Percentiles rank a stretch among this genome's conserved stretches.
phyloP scores from a whole-genome alignment of 2,329 filamentous ascomycete species.

The Chrysoporthe cubensis region DNA sequence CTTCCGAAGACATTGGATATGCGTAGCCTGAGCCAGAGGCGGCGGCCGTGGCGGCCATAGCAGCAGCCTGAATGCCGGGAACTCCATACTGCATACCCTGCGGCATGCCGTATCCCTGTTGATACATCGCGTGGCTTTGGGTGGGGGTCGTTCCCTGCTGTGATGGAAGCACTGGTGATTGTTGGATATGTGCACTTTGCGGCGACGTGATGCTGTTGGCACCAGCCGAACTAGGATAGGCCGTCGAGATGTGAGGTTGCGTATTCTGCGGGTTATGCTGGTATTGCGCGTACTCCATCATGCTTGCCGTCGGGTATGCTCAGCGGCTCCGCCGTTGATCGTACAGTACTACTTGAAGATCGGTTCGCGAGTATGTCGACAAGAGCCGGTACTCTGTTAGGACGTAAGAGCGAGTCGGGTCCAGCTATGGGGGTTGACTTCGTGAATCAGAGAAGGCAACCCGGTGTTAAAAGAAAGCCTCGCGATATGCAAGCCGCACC shows the following conservation, averaged over 20 bases:
- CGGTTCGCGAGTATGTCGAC: background rate
- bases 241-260: conserved; percentile 58
- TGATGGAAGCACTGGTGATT: conserved; percentile 78
- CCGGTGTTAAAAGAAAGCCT: conserved; percentile 37
- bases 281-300: conserved; percentile 79
- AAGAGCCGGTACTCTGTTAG: background rate
- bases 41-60: conserved; percentile 89
- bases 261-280: conserved; percentile 70
- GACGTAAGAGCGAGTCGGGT: background rate
- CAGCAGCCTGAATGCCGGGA: conserved; percentile 83
- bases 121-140: conserved; percentile 77
- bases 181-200: conserved; percentile 69
- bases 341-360: background rate
- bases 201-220: conserved; percentile 72
- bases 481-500: conserved; percentile 46
- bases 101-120: conserved; percentile 75
- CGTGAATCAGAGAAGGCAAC: background rate
- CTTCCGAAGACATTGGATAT: conserved; percentile 69
- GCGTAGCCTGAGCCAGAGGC: conserved; percentile 82
- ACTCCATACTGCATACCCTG: conserved; percentile 80
- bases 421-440: background rate
- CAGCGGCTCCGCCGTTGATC: background rate
- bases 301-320: conserved; percentile 42
- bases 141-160: conserved; percentile 72
- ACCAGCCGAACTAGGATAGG: conserved; percentile 63